Evolutionary conservation across 73 alveolate genomes (phyloP), one percentile per base, ranked within the genome.

Genomic region (Symbiodinium natans): DNA sequence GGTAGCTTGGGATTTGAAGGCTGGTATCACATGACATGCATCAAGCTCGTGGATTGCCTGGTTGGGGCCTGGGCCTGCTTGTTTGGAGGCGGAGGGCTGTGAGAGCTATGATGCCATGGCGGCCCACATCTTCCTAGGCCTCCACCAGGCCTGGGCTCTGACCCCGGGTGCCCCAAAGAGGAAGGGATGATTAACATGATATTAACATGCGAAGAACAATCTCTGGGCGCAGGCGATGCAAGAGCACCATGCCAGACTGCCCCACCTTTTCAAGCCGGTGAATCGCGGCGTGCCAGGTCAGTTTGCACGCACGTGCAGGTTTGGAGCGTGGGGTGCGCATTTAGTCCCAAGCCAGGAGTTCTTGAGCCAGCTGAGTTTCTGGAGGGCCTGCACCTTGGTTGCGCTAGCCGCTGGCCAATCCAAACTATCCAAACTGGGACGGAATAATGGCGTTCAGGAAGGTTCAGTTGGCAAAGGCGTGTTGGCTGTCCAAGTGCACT

Each of bases 211-310:
- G 71, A 52, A 52, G 71, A 2, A 46, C 25, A 21, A 13, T 46
- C 59, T 46, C 59, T 13, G 6, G 0, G 59, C 11, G 23, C 46
- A 88, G 95, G 95, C 74, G 27, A 88, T 88, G 95, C 68, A 86
- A 34, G 80, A 88, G 74, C 95, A 83, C 31, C 85, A 83, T 9
- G 86, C 95, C 86, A 39, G 74, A 39, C 34, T 88, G 39, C 73
- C 73, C 39, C 95, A 88, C 43, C 95, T 88, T 54, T 88, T 88
- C 86, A 88, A 88, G 54, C 42, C 73, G 36, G 95, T 88, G 43
- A 88, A 88, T 48, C 95, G 74, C 34, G 95, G 95, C 10, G 80
- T 88, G 36, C 95, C 95, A 88, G 95, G 95, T 56, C 33, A 31
- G 75, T 29, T 31, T 63, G 77, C 10, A 34, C 13, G 80, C 31